Evolutionary conservation across 805 yeast species (phyloP).

Genomic region (Sungouiella thailandica): DNA sequence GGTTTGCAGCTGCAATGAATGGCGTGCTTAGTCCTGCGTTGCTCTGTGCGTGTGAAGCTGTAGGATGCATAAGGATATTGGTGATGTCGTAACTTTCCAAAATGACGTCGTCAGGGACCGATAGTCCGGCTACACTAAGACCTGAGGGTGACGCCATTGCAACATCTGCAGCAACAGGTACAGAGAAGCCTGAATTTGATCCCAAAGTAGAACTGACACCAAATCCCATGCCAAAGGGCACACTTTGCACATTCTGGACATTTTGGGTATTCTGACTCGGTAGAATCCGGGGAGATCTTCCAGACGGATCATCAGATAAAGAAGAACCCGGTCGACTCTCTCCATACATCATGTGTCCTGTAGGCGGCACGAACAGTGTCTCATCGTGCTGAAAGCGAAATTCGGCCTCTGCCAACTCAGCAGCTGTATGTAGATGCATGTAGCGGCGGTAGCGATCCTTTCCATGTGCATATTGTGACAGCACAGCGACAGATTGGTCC

Average conservation of each 20-base stretch:
- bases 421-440: slow-evolving; percentile 24
- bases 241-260: no score
- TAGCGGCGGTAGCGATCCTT: slow-evolving; percentile 26
- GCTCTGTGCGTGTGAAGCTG: background rate
- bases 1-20: no score
- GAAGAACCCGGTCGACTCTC: no score
- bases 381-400: slow-evolving; percentile 2
- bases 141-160: no score
- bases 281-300: no score
- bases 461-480: slow-evolving; percentile 35
- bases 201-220: no score
- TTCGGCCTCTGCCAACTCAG: slow-evolving; percentile 31
- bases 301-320: no score
- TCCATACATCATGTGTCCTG: background rate
- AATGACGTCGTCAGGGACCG: slow-evolving; percentile 10
- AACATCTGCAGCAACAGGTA: no score
- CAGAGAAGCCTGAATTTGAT: no score
- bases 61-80: slow-evolving; percentile 18
- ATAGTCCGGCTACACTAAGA: no score
- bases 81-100: slow-evolving; percentile 24
- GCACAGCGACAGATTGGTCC: slow-evolving; percentile 41
- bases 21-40: background rate
- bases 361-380: background rate
- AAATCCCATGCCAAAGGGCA: no score
- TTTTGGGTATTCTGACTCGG: no score